phyloP scores from a whole-genome alignment of 441 rosid species.

The Geranium incanum region DNA sequence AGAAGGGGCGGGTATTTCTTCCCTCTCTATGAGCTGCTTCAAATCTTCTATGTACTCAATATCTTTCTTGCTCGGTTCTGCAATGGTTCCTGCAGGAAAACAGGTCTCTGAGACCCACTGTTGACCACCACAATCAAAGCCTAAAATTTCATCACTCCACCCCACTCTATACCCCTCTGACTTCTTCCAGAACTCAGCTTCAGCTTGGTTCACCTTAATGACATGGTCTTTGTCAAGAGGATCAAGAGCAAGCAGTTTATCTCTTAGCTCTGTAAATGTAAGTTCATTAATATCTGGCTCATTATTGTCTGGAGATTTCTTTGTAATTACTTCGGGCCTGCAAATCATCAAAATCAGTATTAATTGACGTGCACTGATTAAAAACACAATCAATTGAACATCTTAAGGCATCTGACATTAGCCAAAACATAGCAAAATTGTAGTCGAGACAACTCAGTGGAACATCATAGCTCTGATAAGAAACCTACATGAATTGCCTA shows the following conservation, averaged over 20 bases:
- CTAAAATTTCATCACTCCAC: conserved; percentile 94
- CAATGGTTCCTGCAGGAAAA: conserved; percentile 83
- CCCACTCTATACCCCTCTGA: conserved; percentile 95
- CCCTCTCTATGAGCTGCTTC: conserved; percentile 70
- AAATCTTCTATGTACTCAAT: conserved; percentile 78
- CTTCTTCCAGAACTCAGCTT: conserved; percentile 92
- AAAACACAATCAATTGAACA: not conserved
- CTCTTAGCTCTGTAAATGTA: conserved; percentile 80
- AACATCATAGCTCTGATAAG: not conserved
- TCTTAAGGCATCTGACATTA: not conserved
- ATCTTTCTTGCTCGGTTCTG: conserved; percentile 87
- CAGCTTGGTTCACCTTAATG: conserved; percentile 66
- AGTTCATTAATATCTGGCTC: conserved; percentile 58
- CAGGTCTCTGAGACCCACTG: conserved; percentile 97
- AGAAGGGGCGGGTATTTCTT: conserved; percentile 72
- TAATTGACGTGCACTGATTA: conserved; percentile 19
- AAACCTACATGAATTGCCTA: not conserved
- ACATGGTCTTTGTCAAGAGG: conserved; percentile 83
- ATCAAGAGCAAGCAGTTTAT: conserved; percentile 78
- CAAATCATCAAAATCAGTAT: conserved; percentile 26
- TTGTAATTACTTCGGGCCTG: conserved; percentile 44
- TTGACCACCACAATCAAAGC: conserved; percentile 97
- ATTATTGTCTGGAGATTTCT: conserved; percentile 35
- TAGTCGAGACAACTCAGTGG: not conserved
- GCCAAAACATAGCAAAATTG: not conserved